Percentiles rank a stretch among this genome's conserved stretches.
Evolutionary conservation across 2,329 filamentous ascomycete genomes (phyloP).

Genomic region (Fusarium floridanum): DNA sequence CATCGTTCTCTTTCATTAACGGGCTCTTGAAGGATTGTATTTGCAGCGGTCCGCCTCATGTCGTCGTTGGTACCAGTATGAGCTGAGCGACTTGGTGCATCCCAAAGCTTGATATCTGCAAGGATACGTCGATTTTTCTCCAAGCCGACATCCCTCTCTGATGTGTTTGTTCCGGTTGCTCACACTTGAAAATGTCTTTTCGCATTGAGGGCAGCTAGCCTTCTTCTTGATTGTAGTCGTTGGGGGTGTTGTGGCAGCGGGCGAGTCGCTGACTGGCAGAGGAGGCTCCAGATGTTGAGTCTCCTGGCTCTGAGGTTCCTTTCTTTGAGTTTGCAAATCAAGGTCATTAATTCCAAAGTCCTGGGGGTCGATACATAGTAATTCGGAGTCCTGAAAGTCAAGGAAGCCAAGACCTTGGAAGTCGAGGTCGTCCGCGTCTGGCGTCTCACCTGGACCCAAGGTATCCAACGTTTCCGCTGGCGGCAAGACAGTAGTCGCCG

Average conservation of each 20-base stretch:
- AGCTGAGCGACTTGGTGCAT: conserved; percentile 45
- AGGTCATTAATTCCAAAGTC: not conserved
- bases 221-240: conserved; percentile 22
- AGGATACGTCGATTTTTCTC: conserved; percentile 39
- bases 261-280: conserved; percentile 15
- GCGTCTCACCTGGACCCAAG: not conserved
- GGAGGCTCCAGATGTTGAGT: not conserved
- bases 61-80: conserved; percentile 47
- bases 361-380: not conserved
- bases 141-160: conserved; percentile 45
- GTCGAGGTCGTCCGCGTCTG: not conserved
- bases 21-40: conserved; percentile 9
- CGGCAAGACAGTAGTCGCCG: not conserved
- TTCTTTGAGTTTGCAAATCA: not conserved
- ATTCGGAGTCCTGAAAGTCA: not conserved
- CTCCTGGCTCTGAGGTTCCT: not conserved
- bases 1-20: not conserved
- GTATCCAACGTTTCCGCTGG: not conserved
- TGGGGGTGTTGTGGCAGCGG: conserved; percentile 13
- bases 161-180: conserved; percentile 52
- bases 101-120: conserved; percentile 41
- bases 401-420: not conserved
- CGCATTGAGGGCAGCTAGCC: conserved; percentile 41
- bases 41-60: conserved; percentile 48
- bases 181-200: conserved; percentile 48